Evolutionary conservation across 768 basidiomycete species (phyloP).

Genomic region (Phaeolepiota aurea): DNA sequence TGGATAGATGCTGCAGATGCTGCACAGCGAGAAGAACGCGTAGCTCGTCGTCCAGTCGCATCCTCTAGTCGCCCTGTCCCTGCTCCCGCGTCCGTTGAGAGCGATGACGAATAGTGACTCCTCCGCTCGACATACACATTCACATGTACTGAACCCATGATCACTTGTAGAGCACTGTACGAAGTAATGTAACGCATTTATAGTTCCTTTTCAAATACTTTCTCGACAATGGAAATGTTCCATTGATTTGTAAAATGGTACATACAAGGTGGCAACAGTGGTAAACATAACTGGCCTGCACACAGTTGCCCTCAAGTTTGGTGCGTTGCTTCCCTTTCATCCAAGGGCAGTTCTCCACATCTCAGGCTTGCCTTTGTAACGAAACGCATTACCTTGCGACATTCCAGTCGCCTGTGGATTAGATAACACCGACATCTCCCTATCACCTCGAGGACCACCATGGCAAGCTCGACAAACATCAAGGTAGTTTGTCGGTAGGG

Average conservation of each 20-base stretch:
- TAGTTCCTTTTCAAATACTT: too few relatives aligned
- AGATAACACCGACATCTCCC: too few relatives aligned
- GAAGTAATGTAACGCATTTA: not conserved
- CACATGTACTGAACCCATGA: not conserved
- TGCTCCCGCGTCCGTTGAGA: conserved; percentile 33
- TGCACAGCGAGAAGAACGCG: conserved; percentile 56
- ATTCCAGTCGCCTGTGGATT: too few relatives aligned
- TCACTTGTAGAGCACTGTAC: too few relatives aligned
- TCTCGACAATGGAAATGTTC: too few relatives aligned
- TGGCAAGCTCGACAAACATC: conserved; percentile 83
- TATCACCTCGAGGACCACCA: too few relatives aligned
- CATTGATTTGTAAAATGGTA: too few relatives aligned
- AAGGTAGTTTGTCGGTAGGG: conserved; percentile 98
- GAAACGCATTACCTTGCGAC: too few relatives aligned
- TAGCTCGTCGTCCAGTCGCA: conserved; percentile 43
- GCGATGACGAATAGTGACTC: conserved; percentile 35
- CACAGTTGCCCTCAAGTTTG: not conserved
- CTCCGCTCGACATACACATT: not conserved
- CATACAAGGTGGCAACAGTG: too few relatives aligned
- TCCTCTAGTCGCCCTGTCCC: conserved; percentile 51
- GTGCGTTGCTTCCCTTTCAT: too few relatives aligned
- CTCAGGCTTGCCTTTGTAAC: not conserved
- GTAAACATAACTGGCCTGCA: not conserved
- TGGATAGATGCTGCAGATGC: conserved; percentile 89
- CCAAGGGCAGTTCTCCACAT: not conserved